Percentiles rank a stretch among this genome's conserved stretches.
These are phyloP conservation scores for Xylaria sp. DNA, from an alignment of 2,329 filamentous ascomycete species.

Conservation along the genomic window DNA sequence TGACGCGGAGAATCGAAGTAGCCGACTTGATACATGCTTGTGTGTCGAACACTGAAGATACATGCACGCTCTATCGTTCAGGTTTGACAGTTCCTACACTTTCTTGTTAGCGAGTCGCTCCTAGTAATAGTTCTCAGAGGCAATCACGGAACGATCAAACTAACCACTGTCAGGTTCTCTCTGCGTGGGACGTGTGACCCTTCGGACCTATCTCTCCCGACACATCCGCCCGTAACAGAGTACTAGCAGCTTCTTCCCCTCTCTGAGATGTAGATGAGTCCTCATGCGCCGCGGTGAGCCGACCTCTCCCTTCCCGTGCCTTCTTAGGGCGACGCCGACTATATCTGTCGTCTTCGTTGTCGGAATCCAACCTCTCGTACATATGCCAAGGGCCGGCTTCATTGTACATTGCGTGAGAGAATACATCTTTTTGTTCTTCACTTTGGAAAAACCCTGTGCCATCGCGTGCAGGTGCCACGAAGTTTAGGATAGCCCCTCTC, in stretches of 20 bases:
- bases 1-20: neutral
- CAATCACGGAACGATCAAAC: neutral
- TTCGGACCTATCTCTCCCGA: no score
- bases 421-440: neutral
- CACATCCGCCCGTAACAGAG: neutral
- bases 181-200: neutral
- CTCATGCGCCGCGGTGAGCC: neutral
- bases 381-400: constrained; percentile 20
- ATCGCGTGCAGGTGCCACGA: constrained; percentile 6
- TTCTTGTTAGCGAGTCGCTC: neutral
- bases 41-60: neutral
- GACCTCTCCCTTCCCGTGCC: neutral
- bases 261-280: neutral
- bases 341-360: constrained; percentile 8
- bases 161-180: neutral
- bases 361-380: constrained; percentile 24
- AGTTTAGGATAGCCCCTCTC: neutral
- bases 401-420: neutral
- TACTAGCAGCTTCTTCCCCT: neutral
- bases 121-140: neutral
- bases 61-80: neutral
- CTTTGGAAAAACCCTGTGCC: neutral
- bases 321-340: neutral
- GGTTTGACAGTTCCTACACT: neutral
- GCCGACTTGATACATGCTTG: neutral